Conservation (phyloP, 1,284 basidiomycete genomes). For the Anthracocystis setariae region DNA sequence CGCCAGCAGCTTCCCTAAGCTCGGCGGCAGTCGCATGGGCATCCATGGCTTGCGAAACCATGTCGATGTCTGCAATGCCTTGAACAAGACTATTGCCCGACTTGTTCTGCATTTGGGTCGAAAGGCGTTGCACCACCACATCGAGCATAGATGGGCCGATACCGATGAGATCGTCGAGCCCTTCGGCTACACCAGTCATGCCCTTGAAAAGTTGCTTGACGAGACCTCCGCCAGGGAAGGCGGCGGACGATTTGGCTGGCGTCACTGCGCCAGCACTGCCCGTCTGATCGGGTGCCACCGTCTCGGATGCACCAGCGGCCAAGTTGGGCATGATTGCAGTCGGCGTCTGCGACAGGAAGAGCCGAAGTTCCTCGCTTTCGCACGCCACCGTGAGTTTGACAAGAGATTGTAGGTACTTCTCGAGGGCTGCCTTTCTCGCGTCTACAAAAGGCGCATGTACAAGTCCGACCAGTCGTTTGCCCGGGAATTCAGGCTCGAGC, state of each 20-base stretch:
- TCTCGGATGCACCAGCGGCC: slow-evolving; percentile 2
- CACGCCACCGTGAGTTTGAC: slow-evolving; percentile 33
- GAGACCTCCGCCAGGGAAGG: slow-evolving; percentile 32
- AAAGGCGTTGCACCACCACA: slow-evolving; percentile 47
- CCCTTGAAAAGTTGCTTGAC: slow-evolving; percentile 54
- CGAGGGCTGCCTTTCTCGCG: slow-evolving; percentile 78
- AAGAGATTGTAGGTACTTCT: slow-evolving; percentile 83
- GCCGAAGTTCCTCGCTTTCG: slow-evolving; percentile 81
- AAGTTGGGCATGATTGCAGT: slow-evolving; percentile 12
- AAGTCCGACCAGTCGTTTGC: slow-evolving; percentile 52
- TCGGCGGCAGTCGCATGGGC: slow-evolving; percentile 69
- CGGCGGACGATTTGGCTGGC: slow-evolving; percentile 12
- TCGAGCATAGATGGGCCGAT: slow-evolving; percentile 61
- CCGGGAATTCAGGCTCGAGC: slow-evolving; percentile 55
- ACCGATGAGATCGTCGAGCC: slow-evolving; percentile 55
- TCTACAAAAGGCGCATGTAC: slow-evolving; percentile 73
- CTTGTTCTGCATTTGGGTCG: slow-evolving; percentile 55
- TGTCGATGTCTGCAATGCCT: slow-evolving; percentile 49
- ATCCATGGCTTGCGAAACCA: slow-evolving; percentile 53
- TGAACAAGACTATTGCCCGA: slow-evolving; percentile 25
- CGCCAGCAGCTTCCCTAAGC: slow-evolving; percentile 82
- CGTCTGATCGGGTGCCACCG: slow-evolving; percentile 2
- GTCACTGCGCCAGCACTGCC: slow-evolving; percentile 4
- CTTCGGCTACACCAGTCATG: slow-evolving; percentile 55
- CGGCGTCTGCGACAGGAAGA: slow-evolving; percentile 77